phyloP scores from a whole-genome alignment of 495 filamentous ascomycete species.

The Bacidia rubella region DNA sequence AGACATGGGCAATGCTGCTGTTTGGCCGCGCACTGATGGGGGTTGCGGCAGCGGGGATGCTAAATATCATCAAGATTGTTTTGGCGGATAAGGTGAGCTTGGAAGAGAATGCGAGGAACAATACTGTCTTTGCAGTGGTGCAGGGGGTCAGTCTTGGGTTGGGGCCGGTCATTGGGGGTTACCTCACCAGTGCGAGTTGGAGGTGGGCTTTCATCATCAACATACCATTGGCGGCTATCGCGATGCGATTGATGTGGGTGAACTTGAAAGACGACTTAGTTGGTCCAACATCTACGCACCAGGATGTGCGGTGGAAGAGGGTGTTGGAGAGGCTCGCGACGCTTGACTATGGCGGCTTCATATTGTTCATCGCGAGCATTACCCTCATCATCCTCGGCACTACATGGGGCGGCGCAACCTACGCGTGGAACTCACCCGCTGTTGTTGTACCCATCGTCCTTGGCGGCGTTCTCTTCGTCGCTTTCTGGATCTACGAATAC shows the following conservation, averaged over 20 bases:
- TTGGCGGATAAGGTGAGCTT: slow-evolving; percentile 44
- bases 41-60: slow-evolving; percentile 37
- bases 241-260: slow-evolving; percentile 33
- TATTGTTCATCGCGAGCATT: slow-evolving; percentile 12
- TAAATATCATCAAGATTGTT: slow-evolving; percentile 39
- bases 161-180: slow-evolving; percentile 41
- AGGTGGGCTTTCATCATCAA: slow-evolving; percentile 61
- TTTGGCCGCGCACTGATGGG: slow-evolving; percentile 47
- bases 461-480: slow-evolving; percentile 31
- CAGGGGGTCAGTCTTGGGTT: slow-evolving; percentile 36
- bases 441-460: slow-evolving; percentile 39
- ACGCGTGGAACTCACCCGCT: slow-evolving; percentile 34
- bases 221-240: slow-evolving; percentile 43
- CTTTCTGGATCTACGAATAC: slow-evolving; percentile 39
- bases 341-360: slow-evolving; percentile 36
- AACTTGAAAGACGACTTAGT: slow-evolving; percentile 31
- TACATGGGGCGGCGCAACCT: slow-evolving; percentile 25
- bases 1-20: slow-evolving; percentile 41
- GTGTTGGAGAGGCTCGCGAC: slow-evolving; percentile 30
- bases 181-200: slow-evolving; percentile 38
- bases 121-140: slow-evolving; percentile 39
- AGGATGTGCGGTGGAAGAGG: slow-evolving; percentile 23
- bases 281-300: slow-evolving; percentile 21
- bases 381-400: slow-evolving; percentile 17
- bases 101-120: slow-evolving; percentile 43